phyloP scores from a whole-genome alignment of 371 early-diverging fungal species.

The Mucor mucedo region DNA sequence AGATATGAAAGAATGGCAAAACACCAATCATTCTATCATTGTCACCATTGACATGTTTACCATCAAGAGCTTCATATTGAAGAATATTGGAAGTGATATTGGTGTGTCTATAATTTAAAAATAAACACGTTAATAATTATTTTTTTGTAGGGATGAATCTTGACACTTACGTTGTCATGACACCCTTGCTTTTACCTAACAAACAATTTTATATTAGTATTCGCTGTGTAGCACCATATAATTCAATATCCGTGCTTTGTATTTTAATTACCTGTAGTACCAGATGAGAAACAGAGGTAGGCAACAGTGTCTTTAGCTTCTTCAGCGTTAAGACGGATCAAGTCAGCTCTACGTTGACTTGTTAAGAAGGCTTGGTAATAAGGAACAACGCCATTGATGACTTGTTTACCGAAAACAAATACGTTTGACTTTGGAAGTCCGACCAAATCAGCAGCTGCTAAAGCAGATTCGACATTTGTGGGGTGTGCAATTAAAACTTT shows the following conservation, averaged over 20 bases:
- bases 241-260: not conserved
- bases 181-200: slow-evolving; percentile 72
- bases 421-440: slow-evolving; percentile 58
- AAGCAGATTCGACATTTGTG: slow-evolving; percentile 50
- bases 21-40: slow-evolving; percentile 53
- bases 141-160: not conserved
- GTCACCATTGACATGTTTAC: slow-evolving; percentile 14
- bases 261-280: slow-evolving; percentile 69
- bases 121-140: too few relatives aligned
- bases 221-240: not conserved
- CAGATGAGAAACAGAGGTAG: slow-evolving; percentile 82
- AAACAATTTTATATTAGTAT: not conserved
- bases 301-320: slow-evolving; percentile 52
- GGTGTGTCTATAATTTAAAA: slow-evolving; percentile 49
- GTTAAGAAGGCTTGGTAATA: slow-evolving; percentile 26
- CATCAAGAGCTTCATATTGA: slow-evolving; percentile 54
- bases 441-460: slow-evolving; percentile 62
- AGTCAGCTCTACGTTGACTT: slow-evolving; percentile 17
- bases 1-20: slow-evolving; percentile 83
- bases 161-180: slow-evolving; percentile 66
- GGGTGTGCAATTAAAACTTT: slow-evolving; percentile 61
- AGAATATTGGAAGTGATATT: slow-evolving; percentile 77
- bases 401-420: slow-evolving; percentile 62
- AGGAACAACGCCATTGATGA: slow-evolving; percentile 44
- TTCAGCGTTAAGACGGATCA: slow-evolving; percentile 27